A percentile compares a stretch with the other conserved stretches of the same genome.
Evolutionary conservation across 306 rosid genomes (phyloP).

Genomic region (Sicyos baderoa): DNA sequence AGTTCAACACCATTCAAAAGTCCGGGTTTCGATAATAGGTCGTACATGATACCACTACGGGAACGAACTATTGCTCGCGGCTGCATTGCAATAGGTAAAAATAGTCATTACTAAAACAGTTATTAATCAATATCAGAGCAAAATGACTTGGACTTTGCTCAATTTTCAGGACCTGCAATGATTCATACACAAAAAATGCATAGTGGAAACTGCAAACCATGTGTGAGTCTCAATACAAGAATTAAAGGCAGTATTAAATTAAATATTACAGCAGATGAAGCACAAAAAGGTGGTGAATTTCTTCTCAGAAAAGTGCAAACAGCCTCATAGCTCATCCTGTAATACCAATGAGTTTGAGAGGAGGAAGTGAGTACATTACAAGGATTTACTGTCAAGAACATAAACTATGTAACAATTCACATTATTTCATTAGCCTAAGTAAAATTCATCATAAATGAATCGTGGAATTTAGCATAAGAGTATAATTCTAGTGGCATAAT

Average conservation of each 20-base stretch:
- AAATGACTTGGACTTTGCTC: neutral
- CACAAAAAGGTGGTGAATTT: neutral
- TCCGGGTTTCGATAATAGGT: no score
- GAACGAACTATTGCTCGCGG: no score
- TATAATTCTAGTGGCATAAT: no score
- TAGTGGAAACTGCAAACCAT: neutral
- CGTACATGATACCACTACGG: no score
- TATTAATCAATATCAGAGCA: neutral
- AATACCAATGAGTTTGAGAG: constrained; percentile 1
- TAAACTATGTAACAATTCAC: neutral
- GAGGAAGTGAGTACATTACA: neutral
- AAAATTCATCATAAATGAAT: no score
- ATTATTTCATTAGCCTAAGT: no score
- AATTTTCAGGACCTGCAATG: constrained; percentile 2
- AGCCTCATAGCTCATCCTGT: constrained; percentile 17
- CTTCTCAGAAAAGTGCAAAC: neutral
- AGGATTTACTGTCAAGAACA: neutral
- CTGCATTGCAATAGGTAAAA: no score
- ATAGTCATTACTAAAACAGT: no score
- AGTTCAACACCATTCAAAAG: no score
- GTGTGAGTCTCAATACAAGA: neutral
- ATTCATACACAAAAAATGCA: neutral
- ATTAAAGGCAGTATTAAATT: neutral
- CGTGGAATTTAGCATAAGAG: no score
- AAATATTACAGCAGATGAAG: neutral